These are phyloP conservation scores for Paecilomyces sp. DNA, from an alignment of 2,329 filamentous ascomycete species.

Conservation along the genomic window DNA sequence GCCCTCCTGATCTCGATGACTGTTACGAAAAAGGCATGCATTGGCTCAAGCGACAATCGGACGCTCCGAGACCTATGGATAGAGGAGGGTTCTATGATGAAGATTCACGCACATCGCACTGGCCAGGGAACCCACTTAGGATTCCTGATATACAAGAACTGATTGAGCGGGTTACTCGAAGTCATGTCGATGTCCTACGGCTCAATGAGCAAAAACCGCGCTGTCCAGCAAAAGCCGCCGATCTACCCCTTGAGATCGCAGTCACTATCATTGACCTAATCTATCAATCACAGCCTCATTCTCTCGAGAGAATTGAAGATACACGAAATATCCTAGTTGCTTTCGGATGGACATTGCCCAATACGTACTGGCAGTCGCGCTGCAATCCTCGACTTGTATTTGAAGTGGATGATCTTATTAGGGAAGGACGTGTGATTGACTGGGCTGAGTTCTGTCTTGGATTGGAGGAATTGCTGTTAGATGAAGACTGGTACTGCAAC, in stretches of 20 bases:
- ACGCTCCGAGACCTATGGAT: neutral
- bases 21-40: neutral
- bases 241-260: neutral
- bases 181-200: neutral
- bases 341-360: neutral
- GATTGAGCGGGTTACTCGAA: neutral
- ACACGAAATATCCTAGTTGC: neutral
- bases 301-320: neutral
- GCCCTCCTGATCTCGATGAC: neutral
- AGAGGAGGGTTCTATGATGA: neutral
- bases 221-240: neutral
- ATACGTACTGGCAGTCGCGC: conserved; percentile 1
- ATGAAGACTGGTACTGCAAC: conserved; percentile 4
- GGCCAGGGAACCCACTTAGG: neutral
- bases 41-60: neutral
- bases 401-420: neutral
- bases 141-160: neutral
- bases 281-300: neutral
- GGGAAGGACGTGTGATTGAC: neutral
- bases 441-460: conserved; percentile 4
- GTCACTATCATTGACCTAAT: neutral
- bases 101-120: neutral
- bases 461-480: conserved; percentile 4
- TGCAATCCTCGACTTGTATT: conserved; percentile 1
- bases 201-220: neutral